Evolutionary conservation across 148 eudicot species (phyloP).

Genomic region (Amaranthus palmeri): DNA sequence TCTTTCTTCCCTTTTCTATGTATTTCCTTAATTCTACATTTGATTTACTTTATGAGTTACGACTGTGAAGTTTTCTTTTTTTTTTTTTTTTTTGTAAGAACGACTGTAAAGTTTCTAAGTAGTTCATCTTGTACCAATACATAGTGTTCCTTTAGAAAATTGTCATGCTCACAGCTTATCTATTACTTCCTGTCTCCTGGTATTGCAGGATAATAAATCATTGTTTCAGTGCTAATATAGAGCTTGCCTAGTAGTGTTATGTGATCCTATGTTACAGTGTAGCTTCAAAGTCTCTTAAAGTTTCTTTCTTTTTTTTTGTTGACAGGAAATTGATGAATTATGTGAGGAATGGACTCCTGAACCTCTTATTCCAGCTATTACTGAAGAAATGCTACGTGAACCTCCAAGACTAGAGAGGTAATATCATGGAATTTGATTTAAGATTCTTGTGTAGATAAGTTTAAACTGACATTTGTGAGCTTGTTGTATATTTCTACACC

Average conservation of each 20-base stretch:
- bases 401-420: slow-evolving; percentile 89
- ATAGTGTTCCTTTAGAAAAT: not conserved
- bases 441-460: no score
- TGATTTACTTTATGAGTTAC: not conserved
- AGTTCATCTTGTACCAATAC: not conserved
- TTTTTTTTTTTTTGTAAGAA: no score
- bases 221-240: not conserved
- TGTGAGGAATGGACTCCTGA: slow-evolving; percentile 99
- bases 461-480: not conserved
- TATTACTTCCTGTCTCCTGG: not conserved
- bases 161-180: not conserved
- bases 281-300: not conserved
- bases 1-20: not conserved
- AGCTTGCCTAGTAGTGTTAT: not conserved
- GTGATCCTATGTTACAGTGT: not conserved
- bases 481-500: not conserved
- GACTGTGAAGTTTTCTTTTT: not conserved
- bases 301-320: not conserved
- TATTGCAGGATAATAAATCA: not conserved
- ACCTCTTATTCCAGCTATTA: slow-evolving; percentile 73
- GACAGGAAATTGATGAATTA: slow-evolving; percentile 87
- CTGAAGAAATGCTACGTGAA: slow-evolving; percentile 68
- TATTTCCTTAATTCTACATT: not conserved
- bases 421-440: not conserved
- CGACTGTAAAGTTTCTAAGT: no score